phyloP scores from a whole-genome alignment of 306 rosid genomes.

The Leucaena leucocephala region DNA sequence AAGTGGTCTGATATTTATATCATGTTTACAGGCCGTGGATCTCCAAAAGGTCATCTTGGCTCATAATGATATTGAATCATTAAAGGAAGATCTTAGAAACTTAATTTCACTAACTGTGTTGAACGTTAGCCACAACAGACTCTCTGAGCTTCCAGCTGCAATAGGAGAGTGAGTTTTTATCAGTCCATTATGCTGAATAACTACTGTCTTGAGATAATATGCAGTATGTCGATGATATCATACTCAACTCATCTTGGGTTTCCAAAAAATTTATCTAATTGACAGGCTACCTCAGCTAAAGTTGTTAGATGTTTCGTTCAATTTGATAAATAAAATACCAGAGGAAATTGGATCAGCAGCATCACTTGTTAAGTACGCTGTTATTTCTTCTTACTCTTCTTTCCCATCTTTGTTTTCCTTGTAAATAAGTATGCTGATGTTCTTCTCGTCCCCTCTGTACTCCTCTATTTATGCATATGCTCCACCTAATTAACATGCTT shows the following conservation, averaged over 20 bases:
- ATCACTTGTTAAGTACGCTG: conserved; percentile 80
- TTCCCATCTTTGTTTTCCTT: conserved; percentile 18
- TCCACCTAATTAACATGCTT: conserved; percentile 11
- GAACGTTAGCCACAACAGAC: conserved; percentile 84
- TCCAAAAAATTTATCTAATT: conserved; percentile 18
- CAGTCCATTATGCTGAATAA: conserved; percentile 1
- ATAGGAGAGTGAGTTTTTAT: conserved; percentile 85
- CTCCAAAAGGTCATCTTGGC: conserved; percentile 87
- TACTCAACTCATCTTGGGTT: neutral
- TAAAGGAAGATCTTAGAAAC: conserved; percentile 75
- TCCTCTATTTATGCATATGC: conserved; percentile 14
- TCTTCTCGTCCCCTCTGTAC: conserved; percentile 9
- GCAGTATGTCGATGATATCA: neutral
- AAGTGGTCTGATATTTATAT: neutral
- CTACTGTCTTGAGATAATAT: neutral
- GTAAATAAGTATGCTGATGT: conserved; percentile 23
- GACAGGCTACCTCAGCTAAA: conserved; percentile 74
- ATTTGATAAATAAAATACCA: conserved; percentile 55
- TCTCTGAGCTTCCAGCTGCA: conserved; percentile 75
- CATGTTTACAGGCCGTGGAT: conserved; percentile 77
- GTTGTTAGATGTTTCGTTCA: conserved; percentile 77
- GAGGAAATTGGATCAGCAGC: conserved; percentile 82
- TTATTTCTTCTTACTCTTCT: neutral
- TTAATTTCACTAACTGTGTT: conserved; percentile 67
- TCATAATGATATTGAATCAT: conserved; percentile 66